These are phyloP conservation scores for Debaryomyces fabryi DNA, from an alignment of 1,139 yeast species.

Conservation along the genomic window DNA sequence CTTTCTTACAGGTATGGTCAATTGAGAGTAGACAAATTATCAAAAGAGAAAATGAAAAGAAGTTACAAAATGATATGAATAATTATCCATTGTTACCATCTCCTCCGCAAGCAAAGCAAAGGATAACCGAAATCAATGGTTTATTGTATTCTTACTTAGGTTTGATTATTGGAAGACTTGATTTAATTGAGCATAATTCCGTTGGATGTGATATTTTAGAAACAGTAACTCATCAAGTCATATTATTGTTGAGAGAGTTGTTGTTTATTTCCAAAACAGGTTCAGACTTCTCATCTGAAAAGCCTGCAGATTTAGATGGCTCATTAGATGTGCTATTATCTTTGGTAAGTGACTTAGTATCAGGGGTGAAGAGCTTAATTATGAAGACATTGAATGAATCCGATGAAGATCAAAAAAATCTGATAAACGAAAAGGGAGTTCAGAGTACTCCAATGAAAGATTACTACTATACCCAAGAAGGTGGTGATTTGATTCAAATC, in stretches of 20 bases:
- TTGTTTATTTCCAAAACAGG: constrained; percentile 64
- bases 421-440: constrained; percentile 10
- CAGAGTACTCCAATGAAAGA: constrained; percentile 17
- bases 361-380: constrained; percentile 64
- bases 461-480: constrained; percentile 66
- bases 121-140: constrained; percentile 76
- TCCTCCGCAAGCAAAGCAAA: constrained; percentile 70
- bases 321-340: constrained; percentile 61
- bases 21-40: constrained; percentile 52
- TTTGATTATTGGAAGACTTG: constrained; percentile 69
- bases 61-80: constrained; percentile 42
- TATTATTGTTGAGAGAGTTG: constrained; percentile 62
- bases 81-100: constrained; percentile 46
- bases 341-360: constrained; percentile 65
- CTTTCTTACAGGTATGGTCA: constrained; percentile 77
- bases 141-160: constrained; percentile 73
- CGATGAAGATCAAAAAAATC: constrained; percentile 27
- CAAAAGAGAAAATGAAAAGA: constrained; percentile 39
- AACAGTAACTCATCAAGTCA: constrained; percentile 67
- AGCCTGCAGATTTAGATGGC: constrained; percentile 52
- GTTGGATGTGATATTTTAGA: constrained; percentile 70
- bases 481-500: constrained; percentile 62
- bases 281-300: constrained; percentile 43
- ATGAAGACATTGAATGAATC: constrained; percentile 52
- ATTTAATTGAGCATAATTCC: constrained; percentile 72